These are phyloP conservation scores for Xanthoparmelia taractica DNA, from an alignment of 495 filamentous ascomycete species.

Conservation along the genomic window DNA sequence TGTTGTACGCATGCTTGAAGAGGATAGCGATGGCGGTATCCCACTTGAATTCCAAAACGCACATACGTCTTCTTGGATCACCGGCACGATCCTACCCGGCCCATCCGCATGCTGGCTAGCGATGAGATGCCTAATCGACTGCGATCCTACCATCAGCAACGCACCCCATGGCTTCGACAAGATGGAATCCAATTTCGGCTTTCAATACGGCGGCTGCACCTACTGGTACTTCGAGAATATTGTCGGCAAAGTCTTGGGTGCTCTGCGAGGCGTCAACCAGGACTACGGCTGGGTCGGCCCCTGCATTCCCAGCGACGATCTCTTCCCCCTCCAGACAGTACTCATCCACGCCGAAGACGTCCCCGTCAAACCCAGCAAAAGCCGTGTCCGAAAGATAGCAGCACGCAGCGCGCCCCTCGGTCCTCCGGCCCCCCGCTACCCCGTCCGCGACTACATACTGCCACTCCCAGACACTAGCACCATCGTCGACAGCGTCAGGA, in stretches of 20 bases:
- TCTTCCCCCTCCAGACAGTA: constrained; percentile 55
- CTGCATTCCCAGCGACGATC: constrained; percentile 52
- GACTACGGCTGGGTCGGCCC: constrained; percentile 57
- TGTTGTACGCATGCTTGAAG: constrained; percentile 49
- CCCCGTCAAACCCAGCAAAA: constrained; percentile 27
- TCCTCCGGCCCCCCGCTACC: constrained; percentile 47
- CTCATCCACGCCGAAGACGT: constrained; percentile 45
- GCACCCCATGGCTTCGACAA: constrained; percentile 54
- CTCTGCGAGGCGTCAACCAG: constrained; percentile 31
- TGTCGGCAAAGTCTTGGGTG: constrained; percentile 55
- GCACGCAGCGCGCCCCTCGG: constrained; percentile 59
- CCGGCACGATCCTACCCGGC: constrained; percentile 61
- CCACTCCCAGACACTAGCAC: constrained; percentile 44
- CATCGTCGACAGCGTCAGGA: constrained; percentile 52
- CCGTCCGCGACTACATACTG: constrained; percentile 54
- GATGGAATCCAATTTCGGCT: constrained; percentile 55
- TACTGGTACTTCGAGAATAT: constrained; percentile 65
- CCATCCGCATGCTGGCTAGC: constrained; percentile 60
- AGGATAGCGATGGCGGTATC: constrained; percentile 44
- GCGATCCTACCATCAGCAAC: constrained; percentile 52
- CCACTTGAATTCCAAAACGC: constrained; percentile 53
- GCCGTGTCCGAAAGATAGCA: constrained; percentile 50
- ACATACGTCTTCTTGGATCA: constrained; percentile 65
- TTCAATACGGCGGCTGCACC: constrained; percentile 61
- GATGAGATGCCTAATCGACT: constrained; percentile 66